Percentiles rank a stretch among this genome's conserved stretches.
These are phyloP conservation scores for Cairneyella variabilis DNA, from an alignment of 495 filamentous ascomycete genomes.

Conservation along the genomic window DNA sequence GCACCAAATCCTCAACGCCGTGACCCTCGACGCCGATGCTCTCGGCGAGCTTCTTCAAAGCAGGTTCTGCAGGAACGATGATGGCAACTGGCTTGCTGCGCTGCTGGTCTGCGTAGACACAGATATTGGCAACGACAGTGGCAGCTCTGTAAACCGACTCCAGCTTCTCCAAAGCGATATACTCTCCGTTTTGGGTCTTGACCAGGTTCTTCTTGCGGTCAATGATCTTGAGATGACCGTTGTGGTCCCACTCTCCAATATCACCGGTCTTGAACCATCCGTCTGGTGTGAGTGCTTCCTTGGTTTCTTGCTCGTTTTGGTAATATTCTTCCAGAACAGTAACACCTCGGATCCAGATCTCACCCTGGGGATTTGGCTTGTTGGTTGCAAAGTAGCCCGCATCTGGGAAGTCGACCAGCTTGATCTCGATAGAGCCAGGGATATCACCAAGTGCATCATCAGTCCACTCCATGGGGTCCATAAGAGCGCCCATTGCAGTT, in stretches of 20 bases:
- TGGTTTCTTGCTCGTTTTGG: constrained; percentile 79
- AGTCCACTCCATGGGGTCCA: constrained; percentile 89
- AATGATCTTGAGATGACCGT: constrained; percentile 82
- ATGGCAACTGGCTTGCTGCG: constrained; percentile 89
- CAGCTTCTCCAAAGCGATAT: constrained; percentile 98
- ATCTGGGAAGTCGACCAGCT: constrained; percentile 93
- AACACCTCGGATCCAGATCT: constrained; percentile 86
- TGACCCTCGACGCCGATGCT: constrained; percentile 68
- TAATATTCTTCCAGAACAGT: constrained; percentile 73
- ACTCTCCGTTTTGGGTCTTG: constrained; percentile 95
- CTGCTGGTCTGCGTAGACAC: constrained; percentile 78
- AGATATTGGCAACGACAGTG: constrained; percentile 88
- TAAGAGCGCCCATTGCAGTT: constrained; percentile 86
- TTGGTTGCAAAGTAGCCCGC: constrained; percentile 86
- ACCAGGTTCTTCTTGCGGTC: constrained; percentile 98
- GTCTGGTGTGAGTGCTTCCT: constrained; percentile 66
- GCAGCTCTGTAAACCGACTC: constrained; percentile 90
- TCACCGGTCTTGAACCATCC: constrained; percentile 97
- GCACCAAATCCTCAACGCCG: constrained; percentile 71
- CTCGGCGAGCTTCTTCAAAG: constrained; percentile 77
- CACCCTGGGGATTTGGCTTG: constrained; percentile 85
- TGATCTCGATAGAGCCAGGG: constrained; percentile 79
- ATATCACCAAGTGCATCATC: constrained; percentile 75
- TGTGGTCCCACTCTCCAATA: constrained; percentile 82
- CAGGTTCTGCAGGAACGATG: constrained; percentile 83